phyloP scores from a whole-genome alignment of 2,329 filamentous ascomycete species.

The Blastomyces silverae region DNA sequence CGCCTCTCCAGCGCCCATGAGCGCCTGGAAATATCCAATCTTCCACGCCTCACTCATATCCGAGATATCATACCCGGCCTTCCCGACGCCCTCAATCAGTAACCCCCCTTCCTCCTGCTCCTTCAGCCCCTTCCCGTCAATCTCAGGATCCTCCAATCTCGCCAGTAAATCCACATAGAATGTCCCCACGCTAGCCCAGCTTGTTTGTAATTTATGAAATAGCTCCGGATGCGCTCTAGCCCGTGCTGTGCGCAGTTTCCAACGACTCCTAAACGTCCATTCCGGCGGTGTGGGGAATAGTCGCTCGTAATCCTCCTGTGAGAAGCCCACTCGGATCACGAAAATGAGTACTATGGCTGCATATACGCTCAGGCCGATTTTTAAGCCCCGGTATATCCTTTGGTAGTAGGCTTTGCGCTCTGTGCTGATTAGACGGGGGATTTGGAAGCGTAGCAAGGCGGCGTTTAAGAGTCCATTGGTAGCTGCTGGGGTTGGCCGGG shows the following conservation, averaged over 20 bases:
- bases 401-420: constrained; percentile 53
- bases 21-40: constrained; percentile 72
- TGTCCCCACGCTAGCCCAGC: constrained; percentile 63
- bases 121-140: constrained; percentile 61
- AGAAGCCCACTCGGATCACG: constrained; percentile 57
- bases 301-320: constrained; percentile 69
- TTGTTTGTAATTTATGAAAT: constrained; percentile 48
- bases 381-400: constrained; percentile 63
- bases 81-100: constrained; percentile 50
- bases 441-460: constrained; percentile 29
- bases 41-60: constrained; percentile 77
- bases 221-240: constrained; percentile 53
- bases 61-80: constrained; percentile 60
- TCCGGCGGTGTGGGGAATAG: constrained; percentile 74
- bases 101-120: constrained; percentile 51
- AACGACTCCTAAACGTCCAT: constrained; percentile 66
- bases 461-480: constrained; percentile 25
- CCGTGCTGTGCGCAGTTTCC: constrained; percentile 59
- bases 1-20: constrained; percentile 69
- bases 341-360: constrained; percentile 54
- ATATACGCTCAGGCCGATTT: constrained; percentile 65
- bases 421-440: constrained; percentile 48
- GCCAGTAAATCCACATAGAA: constrained; percentile 55
- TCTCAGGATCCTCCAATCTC: constrained; percentile 60
- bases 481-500: constrained; percentile 50